Evolutionary conservation across 2,329 filamentous ascomycete genomes (phyloP).

Genomic region (Delphinella strobiligena): DNA sequence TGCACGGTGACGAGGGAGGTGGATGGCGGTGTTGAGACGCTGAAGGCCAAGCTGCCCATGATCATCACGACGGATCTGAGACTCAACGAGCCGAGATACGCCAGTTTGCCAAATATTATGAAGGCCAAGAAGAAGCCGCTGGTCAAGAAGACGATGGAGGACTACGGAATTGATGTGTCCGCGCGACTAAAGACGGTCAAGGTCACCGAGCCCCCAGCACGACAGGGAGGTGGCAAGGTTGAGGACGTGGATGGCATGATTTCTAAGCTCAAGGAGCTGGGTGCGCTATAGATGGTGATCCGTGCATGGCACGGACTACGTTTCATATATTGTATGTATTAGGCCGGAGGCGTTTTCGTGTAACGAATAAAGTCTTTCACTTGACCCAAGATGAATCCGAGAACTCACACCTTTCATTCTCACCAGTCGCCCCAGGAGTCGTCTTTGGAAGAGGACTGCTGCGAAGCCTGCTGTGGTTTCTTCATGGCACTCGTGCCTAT

Average conservation of each 20-base stretch:
- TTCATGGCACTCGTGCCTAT: conserved; percentile 56
- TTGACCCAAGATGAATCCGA: too few relatives aligned
- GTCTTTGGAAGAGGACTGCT: conserved; percentile 28
- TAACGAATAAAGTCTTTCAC: too few relatives aligned
- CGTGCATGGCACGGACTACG: too few relatives aligned
- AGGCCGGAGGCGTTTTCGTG: too few relatives aligned
- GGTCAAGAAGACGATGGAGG: conserved; percentile 77
- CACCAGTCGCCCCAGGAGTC: conserved; percentile 47
- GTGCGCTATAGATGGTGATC: conserved; percentile 59
- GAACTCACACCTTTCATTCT: too few relatives aligned
- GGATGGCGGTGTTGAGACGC: conserved; percentile 86
- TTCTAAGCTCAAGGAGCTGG: conserved; percentile 86
- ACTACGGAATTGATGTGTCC: conserved; percentile 65
- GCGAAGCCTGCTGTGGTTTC: conserved; percentile 23
- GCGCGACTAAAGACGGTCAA: conserved; percentile 79
- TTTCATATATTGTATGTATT: too few relatives aligned
- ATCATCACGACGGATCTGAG: conserved; percentile 90
- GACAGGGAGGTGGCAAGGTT: conserved; percentile 92
- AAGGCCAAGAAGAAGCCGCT: conserved; percentile 99
- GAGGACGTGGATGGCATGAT: conserved; percentile 95
- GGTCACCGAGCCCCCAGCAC: conserved; percentile 74
- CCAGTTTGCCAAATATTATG: conserved; percentile 96
- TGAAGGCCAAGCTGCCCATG: conserved; percentile 76
- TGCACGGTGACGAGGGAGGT: conserved; percentile 83
- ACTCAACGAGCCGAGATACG: conserved; percentile 90